Percentiles rank a stretch among this genome's conserved stretches.
phyloP scores from a whole-genome alignment of 768 basidiomycete species.

The Kwoniella sp. region DNA sequence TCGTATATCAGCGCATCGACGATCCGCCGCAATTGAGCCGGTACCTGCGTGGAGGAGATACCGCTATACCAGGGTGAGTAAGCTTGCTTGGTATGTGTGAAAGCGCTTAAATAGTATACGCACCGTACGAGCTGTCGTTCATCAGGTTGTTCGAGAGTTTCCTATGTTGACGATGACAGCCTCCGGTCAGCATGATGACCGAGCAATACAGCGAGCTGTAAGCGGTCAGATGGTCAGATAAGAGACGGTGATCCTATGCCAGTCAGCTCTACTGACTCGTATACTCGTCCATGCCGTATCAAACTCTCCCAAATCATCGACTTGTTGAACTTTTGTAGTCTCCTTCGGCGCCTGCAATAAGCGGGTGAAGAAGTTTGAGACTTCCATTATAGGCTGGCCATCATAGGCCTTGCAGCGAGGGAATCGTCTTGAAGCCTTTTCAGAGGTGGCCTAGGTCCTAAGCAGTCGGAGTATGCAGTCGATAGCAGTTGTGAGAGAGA shows the following conservation, averaged over 20 bases:
- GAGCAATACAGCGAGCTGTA: too few relatives aligned
- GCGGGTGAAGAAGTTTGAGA: constrained; percentile 45
- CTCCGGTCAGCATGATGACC: too few relatives aligned
- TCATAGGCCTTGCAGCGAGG: constrained; percentile 6
- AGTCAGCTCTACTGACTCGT: constrained; percentile 31
- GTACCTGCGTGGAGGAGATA: constrained; percentile 85
- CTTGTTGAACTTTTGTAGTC: constrained; percentile 3
- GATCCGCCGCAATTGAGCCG: constrained; percentile 72
- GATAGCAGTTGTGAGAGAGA: neutral
- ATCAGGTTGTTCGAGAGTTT: constrained; percentile 81
- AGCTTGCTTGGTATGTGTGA: neutral
- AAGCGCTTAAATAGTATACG: neutral
- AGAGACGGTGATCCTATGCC: too few relatives aligned
- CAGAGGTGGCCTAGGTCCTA: neutral
- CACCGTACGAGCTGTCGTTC: constrained; percentile 72
- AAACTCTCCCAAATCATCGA: constrained; percentile 43
- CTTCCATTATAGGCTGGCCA: constrained; percentile 30
- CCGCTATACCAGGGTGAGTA: constrained; percentile 47
- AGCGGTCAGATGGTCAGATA: neutral
- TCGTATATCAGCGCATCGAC: constrained; percentile 85
- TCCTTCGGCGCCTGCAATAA: constrained; percentile 41
- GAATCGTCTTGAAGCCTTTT: neutral
- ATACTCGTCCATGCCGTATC: constrained; percentile 45
- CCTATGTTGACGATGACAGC: constrained; percentile 58
- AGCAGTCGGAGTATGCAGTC: neutral